Percentiles rank a stretch among this genome's conserved stretches.
Conservation (phyloP, 768 basidiomycete genomes). For the Chalciporus chontae region DNA sequence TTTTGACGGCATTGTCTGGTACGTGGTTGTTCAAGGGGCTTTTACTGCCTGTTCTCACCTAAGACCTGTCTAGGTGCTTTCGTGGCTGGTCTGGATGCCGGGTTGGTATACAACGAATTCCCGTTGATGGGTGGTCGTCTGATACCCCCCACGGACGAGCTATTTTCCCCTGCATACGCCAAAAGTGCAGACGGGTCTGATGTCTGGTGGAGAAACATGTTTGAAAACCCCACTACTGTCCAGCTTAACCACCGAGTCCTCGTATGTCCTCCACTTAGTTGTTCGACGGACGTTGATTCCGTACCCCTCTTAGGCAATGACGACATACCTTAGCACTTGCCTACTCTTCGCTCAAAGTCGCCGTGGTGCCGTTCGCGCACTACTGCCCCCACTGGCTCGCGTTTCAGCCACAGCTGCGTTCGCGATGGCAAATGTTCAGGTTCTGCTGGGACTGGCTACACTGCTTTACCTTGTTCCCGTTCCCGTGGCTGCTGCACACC, state of each 20-base stretch:
- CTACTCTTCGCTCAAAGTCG: conserved; percentile 60
- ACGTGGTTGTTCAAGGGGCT: conserved; percentile 14
- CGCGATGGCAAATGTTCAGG: conserved; percentile 82
- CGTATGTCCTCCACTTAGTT: conserved; percentile 43
- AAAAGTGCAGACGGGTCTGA: conserved; percentile 67
- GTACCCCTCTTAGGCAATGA: conserved; percentile 57
- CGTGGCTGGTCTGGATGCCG: conserved; percentile 96
- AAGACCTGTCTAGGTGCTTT: conserved; percentile 70
- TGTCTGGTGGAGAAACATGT: conserved; percentile 92
- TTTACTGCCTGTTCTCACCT: background rate
- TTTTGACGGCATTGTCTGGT: conserved; percentile 93
- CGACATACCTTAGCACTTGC: conserved; percentile 73
- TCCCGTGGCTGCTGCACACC: conserved; percentile 89
- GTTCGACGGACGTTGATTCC: background rate
- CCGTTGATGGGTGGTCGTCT: conserved; percentile 91
- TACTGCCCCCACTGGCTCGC: conserved; percentile 60
- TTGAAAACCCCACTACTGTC: conserved; percentile 97
- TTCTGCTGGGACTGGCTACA: conserved; percentile 71
- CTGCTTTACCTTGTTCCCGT: conserved; percentile 90
- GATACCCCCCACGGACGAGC: conserved; percentile 76
- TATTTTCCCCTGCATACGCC: conserved; percentile 76
- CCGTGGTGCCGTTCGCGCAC: conserved; percentile 40
- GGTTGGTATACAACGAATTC: conserved; percentile 97
- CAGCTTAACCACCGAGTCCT: conserved; percentile 96
- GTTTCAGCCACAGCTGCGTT: conserved; percentile 58